Conservation (phyloP, 2,329 filamentous ascomycete genomes). For the Ilyonectria robusta region DNA sequence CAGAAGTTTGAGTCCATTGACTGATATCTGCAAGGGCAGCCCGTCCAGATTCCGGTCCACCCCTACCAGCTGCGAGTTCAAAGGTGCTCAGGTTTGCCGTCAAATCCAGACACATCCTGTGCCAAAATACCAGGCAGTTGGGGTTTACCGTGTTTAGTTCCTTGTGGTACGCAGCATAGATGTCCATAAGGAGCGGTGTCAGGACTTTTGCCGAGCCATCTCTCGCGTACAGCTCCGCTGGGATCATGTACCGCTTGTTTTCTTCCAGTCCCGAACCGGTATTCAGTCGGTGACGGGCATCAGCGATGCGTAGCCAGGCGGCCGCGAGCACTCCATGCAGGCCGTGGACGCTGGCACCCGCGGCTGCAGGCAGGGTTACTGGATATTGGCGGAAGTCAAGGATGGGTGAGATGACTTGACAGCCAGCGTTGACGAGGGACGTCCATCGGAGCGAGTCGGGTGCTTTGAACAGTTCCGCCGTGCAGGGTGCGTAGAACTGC, state of each 20-base stretch:
- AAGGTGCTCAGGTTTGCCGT: constrained; percentile 8
- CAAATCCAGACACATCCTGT: constrained; percentile 7
- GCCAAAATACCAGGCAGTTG: constrained; percentile 10
- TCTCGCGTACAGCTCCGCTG: background rate
- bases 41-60: constrained; percentile 1
- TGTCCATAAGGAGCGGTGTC: background rate
- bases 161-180: background rate
- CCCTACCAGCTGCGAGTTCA: constrained; percentile 10
- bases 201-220: background rate
- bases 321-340: background rate
- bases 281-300: background rate
- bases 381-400: background rate
- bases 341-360: background rate
- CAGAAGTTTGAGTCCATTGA: constrained; percentile 5
- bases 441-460: background rate
- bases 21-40: background rate
- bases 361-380: background rate
- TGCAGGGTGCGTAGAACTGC: constrained; percentile 15
- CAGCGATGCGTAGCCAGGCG: background rate
- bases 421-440: background rate
- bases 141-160: constrained; percentile 2
- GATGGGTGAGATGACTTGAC: background rate
- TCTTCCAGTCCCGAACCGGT: background rate
- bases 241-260: too few species aligned
- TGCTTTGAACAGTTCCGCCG: constrained; percentile 5